Percentiles rank a stretch among this genome's conserved stretches.
phyloP scores from a whole-genome alignment of 352 stramenopile species.

The Phytophthora idaei region DNA sequence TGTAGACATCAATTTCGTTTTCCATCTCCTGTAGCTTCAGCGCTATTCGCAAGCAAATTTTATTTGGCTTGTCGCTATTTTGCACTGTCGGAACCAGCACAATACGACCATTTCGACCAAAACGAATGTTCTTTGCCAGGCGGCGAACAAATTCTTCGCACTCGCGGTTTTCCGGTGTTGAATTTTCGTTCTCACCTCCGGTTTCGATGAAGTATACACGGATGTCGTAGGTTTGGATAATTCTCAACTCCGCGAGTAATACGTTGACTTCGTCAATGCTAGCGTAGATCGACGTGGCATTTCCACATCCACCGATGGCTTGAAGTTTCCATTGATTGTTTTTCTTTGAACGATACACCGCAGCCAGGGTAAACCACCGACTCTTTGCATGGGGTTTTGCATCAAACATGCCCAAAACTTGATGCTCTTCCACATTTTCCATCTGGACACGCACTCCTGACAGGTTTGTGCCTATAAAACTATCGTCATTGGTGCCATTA shows the following conservation, averaged over 20 bases:
- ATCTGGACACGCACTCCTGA: conserved; percentile 44
- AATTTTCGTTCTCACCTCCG: conserved; percentile 13
- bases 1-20: conserved; percentile 52
- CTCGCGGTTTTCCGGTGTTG: conserved; percentile 11
- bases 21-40: conserved; percentile 50
- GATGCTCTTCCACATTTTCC: conserved; percentile 56
- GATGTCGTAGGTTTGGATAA: conserved; percentile 72
- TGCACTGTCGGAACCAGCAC: conserved; percentile 29
- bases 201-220: conserved; percentile 39
- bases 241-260: conserved; percentile 48
- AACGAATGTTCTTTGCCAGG: conserved; percentile 68
- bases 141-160: conserved; percentile 48
- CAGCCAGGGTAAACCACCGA: conserved; percentile 58
- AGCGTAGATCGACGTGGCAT: conserved; percentile 54
- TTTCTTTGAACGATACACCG: conserved; percentile 61
- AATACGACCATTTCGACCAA: conserved; percentile 66
- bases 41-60: conserved; percentile 37
- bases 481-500: not conserved
- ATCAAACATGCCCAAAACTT: conserved; percentile 58
- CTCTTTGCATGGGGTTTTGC: conserved; percentile 30
- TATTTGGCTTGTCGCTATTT: not conserved
- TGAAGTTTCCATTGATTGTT: conserved; percentile 56
- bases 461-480: not conserved
- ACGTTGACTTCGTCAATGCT: conserved; percentile 61
- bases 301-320: conserved; percentile 42